Base-by-base conservation (phyloP, 441 rosid species). In the Euphorbia corollata region DNA sequence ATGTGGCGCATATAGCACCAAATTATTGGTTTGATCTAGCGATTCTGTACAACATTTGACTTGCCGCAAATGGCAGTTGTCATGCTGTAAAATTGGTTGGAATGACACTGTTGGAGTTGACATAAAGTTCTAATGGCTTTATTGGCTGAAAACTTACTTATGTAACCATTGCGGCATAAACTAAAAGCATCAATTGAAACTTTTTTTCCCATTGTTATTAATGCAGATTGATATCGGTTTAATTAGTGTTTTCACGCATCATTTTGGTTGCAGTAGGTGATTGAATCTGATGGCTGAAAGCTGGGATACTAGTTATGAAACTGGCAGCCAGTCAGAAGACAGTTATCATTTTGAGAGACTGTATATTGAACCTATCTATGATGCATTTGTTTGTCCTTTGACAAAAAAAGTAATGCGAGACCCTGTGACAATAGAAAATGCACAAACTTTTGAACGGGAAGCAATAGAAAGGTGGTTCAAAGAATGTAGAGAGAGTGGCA, bases 391-490 rank as follows among this genome's bases (percentile, higher is more conserved):
- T 68, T 93, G 99, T 74, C 96, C 99, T 12, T 78, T 93, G 48
- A 91, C 99, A 41, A 89, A 89, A 65, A 83, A 87, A 74, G 86
- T 89, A 51, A 93, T 93, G 99, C 76, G 68, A 0, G 88, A 93
- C 48, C 97, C 99, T 20, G 97, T 93, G 57, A 82, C 93, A 5
- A 64, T 86, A 45, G 99, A 91, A 77, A 93, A 87, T 62, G 96
- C 96, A 13, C 87, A 85, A 54, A 91, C 96, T 47, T 93, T 93
- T 75, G 99, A 93, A 67, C 96, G 97, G 36, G 89, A 79, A 75
- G 97, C 97, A 12, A 85, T 93, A 30, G 96, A 91, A 63, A 91
- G 78, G 57, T 91, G 96, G 96, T 87, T 93, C 77, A 87, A 78
- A 70, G 88, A 87, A 73, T 93, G 96, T 78, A 77, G 66, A 20